Percentiles rank a stretch among this genome's conserved stretches.
Evolutionary conservation across 139 green algal genomes (phyloP).

Genomic region (Picochlorum sp.): DNA sequence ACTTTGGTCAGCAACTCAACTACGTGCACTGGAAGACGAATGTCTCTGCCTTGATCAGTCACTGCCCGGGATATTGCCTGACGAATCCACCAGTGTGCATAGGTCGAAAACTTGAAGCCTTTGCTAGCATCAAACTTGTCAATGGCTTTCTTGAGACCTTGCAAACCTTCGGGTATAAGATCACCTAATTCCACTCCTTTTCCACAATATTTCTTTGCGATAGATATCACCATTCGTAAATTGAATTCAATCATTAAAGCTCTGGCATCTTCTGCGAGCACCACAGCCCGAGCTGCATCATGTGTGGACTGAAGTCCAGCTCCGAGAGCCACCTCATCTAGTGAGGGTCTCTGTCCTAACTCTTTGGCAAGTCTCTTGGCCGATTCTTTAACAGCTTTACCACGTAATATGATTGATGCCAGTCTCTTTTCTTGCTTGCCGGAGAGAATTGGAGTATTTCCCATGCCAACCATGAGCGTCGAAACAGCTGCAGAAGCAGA

Average conservation of each 20-base stretch:
- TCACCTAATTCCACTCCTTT: constrained; percentile 11
- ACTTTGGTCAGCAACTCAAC: constrained; percentile 23
- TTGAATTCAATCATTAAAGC: constrained; percentile 27
- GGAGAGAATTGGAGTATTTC: constrained; percentile 15
- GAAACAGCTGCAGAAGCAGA: not conserved
- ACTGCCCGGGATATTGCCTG: constrained; percentile 62
- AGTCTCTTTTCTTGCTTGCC: constrained; percentile 11
- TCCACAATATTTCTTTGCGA: constrained; percentile 16
- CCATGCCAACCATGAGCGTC: constrained; percentile 4
- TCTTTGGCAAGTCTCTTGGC: not conserved
- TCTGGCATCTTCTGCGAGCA: constrained; percentile 10
- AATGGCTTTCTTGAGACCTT: constrained; percentile 38
- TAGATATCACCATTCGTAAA: constrained; percentile 18
- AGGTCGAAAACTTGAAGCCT: constrained; percentile 78
- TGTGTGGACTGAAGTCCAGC: constrained; percentile 4
- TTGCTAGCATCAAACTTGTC: constrained; percentile 62
- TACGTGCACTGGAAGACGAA: constrained; percentile 46
- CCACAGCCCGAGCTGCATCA: not conserved
- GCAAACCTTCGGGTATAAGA: constrained; percentile 32
- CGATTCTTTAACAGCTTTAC: not conserved
- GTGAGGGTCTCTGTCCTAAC: not conserved
- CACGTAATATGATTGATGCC: constrained; percentile 5
- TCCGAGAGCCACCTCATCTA: constrained; percentile 1
- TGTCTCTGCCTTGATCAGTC: constrained; percentile 47
- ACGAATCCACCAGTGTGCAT: constrained; percentile 80